Evolutionary conservation across 2,329 filamentous ascomycete species (phyloP).

Genomic region (Myriosclerotinia duriaeana): DNA sequence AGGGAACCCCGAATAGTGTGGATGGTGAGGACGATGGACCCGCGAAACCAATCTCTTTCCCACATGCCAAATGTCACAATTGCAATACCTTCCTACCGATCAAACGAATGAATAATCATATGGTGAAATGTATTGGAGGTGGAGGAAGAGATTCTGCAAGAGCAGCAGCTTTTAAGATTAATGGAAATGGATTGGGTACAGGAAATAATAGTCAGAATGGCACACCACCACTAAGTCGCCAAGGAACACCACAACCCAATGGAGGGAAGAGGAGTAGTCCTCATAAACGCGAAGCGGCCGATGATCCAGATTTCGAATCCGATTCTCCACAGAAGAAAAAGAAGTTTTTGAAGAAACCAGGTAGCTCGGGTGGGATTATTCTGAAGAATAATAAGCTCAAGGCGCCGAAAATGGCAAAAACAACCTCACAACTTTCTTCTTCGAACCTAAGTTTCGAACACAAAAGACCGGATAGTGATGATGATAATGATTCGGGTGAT

Average conservation of each 20-base stretch:
- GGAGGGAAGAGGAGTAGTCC: slow-evolving; percentile 36
- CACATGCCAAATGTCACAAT: slow-evolving; percentile 65
- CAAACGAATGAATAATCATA: slow-evolving; percentile 65
- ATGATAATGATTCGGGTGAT: slow-evolving; percentile 33
- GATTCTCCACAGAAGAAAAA: slow-evolving; percentile 38
- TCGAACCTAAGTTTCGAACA: slow-evolving; percentile 36
- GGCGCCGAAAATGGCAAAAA: slow-evolving; percentile 34
- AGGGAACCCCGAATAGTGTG: slow-evolving; percentile 45
- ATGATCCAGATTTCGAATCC: slow-evolving; percentile 39
- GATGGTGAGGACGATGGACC: slow-evolving; percentile 50
- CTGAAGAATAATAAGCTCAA: slow-evolving; percentile 35
- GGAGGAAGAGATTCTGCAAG: slow-evolving; percentile 62
- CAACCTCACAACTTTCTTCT: slow-evolving; percentile 28
- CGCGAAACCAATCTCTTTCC: slow-evolving; percentile 62
- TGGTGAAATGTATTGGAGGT: slow-evolving; percentile 67
- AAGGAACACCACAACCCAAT: slow-evolving; percentile 53
- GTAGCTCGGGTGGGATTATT: not conserved
- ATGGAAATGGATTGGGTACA: slow-evolving; percentile 47
- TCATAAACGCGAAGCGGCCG: slow-evolving; percentile 37
- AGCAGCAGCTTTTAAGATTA: slow-evolving; percentile 63
- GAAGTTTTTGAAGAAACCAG: slow-evolving; percentile 36
- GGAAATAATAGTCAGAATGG: slow-evolving; percentile 48
- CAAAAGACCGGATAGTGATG: slow-evolving; percentile 31
- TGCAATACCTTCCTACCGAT: slow-evolving; percentile 66
- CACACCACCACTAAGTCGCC: slow-evolving; percentile 62